phyloP scores from a whole-genome alignment of 805 yeast genomes.

The Candida hungchunana region DNA sequence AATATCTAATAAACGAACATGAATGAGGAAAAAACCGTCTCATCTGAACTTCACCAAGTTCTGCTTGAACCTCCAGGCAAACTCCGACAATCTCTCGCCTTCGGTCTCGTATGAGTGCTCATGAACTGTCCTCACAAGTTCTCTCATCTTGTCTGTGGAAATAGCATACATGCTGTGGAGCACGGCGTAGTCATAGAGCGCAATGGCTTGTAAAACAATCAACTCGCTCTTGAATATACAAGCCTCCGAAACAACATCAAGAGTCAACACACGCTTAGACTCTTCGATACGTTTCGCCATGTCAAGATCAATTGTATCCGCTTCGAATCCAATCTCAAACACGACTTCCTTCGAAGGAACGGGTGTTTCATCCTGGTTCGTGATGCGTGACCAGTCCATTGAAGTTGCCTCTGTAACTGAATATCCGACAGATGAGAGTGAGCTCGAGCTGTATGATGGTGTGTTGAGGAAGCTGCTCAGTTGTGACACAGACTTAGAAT shows the following conservation, averaged over 20 bases:
- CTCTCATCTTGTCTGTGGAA: constrained; percentile 9
- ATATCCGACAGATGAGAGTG: constrained; percentile 14
- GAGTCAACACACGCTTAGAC: constrained; percentile 23
- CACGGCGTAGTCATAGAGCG: constrained; percentile 22
- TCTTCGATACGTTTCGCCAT: constrained; percentile 18
- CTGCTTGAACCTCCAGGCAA: constrained; percentile 13
- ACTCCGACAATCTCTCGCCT: constrained; percentile 9
- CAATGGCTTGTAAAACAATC: constrained; percentile 8
- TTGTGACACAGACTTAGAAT: constrained; percentile 17
- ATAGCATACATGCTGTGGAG: constrained; percentile 8
- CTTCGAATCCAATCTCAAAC: constrained; percentile 19
- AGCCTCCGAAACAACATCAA: too few relatives aligned
- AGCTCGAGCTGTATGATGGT: constrained; percentile 25
- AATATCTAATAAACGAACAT: too few relatives aligned
- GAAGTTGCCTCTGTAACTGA: too few relatives aligned
- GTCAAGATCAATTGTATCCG: constrained; percentile 17
- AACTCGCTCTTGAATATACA: constrained; percentile 30
- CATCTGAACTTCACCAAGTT: constrained; percentile 8
- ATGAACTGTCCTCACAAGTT: constrained; percentile 13
- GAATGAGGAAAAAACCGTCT: background rate
- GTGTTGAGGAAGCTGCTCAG: constrained; percentile 11
- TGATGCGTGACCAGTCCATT: too few relatives aligned
- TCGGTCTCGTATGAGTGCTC: constrained; percentile 11
- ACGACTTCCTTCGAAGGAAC: constrained; percentile 12
- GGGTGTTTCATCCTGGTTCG: constrained; percentile 3